Evolutionary conservation across 441 rosid species (phyloP).

Genomic region (Metrosideros polymorpha): DNA sequence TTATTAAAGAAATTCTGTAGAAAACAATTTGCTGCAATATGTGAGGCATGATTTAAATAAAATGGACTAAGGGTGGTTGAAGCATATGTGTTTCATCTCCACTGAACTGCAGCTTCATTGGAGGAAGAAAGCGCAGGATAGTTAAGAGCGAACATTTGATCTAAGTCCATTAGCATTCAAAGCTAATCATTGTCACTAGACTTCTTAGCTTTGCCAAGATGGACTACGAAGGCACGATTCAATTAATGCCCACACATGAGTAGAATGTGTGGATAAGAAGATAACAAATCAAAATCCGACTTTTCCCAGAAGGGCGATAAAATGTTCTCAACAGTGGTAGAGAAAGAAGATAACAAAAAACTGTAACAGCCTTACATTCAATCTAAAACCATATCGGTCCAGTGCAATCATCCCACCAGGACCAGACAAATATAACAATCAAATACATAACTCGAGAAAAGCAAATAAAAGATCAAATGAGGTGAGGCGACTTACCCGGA

Average conservation of each 20-base stretch:
- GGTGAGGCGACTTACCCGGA: conserved; percentile 46
- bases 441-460: neutral
- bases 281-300: neutral
- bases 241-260: neutral
- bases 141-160: conserved; percentile 7
- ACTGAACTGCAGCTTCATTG: neutral
- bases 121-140: neutral
- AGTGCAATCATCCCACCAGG: neutral
- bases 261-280: neutral
- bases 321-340: neutral
- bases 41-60: neutral
- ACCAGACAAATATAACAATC: neutral
- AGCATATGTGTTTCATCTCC: neutral
- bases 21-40: neutral
- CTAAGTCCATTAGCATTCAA: conserved; percentile 55
- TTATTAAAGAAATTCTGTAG: neutral
- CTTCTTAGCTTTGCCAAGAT: neutral
- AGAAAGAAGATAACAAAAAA: neutral
- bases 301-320: neutral
- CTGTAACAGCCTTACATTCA: neutral
- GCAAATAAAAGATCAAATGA: neutral
- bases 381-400: neutral
- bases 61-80: neutral
- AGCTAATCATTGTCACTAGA: conserved; percentile 25
- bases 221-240: neutral